A percentile compares a stretch with the other conserved stretches of the same genome.
Evolutionary conservation across 1,284 basidiomycete species (phyloP).

Genomic region (Hypsizygus ulmarius): DNA sequence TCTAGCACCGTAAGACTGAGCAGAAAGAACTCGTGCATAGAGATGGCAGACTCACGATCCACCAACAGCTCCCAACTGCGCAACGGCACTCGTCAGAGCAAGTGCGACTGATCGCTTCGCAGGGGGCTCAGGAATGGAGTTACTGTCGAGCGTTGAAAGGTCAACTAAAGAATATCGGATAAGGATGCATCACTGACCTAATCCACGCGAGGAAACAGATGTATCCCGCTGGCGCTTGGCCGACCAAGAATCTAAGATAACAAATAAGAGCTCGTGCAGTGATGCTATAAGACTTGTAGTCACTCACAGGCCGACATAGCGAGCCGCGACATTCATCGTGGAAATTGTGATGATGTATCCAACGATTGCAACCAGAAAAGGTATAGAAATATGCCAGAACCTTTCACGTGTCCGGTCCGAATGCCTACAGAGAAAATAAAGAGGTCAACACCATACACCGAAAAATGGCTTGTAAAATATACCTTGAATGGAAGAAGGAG

Average conservation of each 20-base stretch:
- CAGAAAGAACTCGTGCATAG: background rate
- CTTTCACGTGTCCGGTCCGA: constrained; percentile 35
- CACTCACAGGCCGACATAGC: constrained; percentile 38
- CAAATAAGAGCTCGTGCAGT: constrained; percentile 11
- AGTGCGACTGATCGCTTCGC: constrained; percentile 40
- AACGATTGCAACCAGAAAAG: constrained; percentile 33
- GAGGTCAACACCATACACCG: background rate
- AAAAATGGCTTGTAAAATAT: constrained; percentile 4
- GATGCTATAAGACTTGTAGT: background rate
- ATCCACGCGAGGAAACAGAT: constrained; percentile 40
- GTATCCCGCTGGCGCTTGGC: constrained; percentile 24
- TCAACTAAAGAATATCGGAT: constrained; percentile 25
- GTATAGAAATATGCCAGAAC: constrained; percentile 39
- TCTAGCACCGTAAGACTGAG: background rate
- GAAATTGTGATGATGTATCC: constrained; percentile 44
- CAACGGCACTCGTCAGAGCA: constrained; percentile 33
- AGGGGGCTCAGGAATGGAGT: constrained; percentile 29
- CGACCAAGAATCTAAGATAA: constrained; percentile 31
- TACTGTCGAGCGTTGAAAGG: constrained; percentile 1
- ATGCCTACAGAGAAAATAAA: constrained; percentile 21
- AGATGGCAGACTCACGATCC: constrained; percentile 20
- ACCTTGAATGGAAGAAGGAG: constrained; percentile 16
- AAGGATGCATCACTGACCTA: constrained; percentile 18
- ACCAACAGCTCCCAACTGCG: constrained; percentile 21
- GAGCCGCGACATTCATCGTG: constrained; percentile 36